Evolutionary conservation across 805 yeast genomes (phyloP).

Genomic region (Schizosaccharomyces octosporus): DNA sequence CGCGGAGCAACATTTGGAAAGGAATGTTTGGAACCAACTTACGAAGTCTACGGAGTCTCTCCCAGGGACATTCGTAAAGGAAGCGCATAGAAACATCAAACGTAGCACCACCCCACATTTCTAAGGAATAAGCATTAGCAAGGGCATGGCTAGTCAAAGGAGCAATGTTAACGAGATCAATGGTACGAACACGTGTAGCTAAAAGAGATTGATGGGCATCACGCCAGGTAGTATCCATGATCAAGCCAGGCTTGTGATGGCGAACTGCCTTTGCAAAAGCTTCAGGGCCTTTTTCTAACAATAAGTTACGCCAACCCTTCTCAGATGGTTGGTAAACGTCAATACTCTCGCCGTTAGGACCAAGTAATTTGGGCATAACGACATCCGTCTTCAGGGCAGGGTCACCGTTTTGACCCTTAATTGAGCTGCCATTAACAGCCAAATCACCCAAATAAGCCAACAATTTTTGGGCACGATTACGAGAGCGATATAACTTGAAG

Average conservation of each 20-base stretch:
- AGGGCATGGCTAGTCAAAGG: constrained; percentile 80
- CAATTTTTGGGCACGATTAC: constrained; percentile 88
- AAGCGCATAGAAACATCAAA: constrained; percentile 97
- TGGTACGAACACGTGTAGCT: constrained; percentile 92
- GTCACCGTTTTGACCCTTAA: constrained; percentile 81
- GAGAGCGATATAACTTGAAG: constrained; percentile 82
- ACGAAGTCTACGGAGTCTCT: constrained; percentile 67
- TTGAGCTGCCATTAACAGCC: constrained; percentile 86
- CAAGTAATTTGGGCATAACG: constrained; percentile 45
- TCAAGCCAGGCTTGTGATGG: constrained; percentile 55
- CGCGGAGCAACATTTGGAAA: constrained; percentile 96
- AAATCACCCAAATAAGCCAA: constrained; percentile 77
- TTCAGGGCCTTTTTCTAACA: constrained; percentile 67
- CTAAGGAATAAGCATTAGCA: constrained; percentile 76
- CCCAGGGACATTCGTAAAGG: constrained; percentile 98
- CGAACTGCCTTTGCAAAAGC: constrained; percentile 77
- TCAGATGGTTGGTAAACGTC: constrained; percentile 36
- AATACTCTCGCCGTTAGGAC: constrained; percentile 20
- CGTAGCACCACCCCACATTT: constrained; percentile 99
- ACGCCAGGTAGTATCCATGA: constrained; percentile 99
- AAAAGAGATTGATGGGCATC: constrained; percentile 95
- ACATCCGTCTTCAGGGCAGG: constrained; percentile 67
- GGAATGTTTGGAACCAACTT: constrained; percentile 90
- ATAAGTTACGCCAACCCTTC: constrained; percentile 78
- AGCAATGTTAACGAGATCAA: constrained; percentile 77